Evolutionary conservation across 345 rosid genomes (phyloP), one percentile per base, ranked within the genome.

Genomic region (Dipteronia sinensis): DNA sequence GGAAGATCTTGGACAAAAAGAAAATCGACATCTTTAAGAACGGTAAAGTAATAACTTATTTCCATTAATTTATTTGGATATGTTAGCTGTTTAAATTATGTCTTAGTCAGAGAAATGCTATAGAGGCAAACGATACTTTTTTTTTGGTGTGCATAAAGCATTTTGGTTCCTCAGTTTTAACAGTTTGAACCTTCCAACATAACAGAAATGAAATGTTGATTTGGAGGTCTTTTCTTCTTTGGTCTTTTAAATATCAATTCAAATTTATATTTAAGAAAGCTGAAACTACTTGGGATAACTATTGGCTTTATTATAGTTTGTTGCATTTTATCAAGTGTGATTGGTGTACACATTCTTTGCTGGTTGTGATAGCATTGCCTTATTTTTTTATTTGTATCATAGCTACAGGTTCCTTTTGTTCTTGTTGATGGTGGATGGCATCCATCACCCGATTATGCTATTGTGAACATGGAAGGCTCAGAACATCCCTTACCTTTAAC

Each of bases 351-450:
- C 56, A 6, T 58, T 19, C 63, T 74, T 77, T n/a, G 55, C 27
- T 65, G 59, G 59, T n/a, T 56, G 38, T 82, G 46, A 29, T 70
- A 20, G 51, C 20, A 42, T 11, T 49, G 25, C 12, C 31, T 13
- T 9, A 29, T 11, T 38, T 20, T 58, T 72, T 31, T 66, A 22
- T 62, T 68, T 79, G 65, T 31, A 34, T 47, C 53, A 0, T 74
- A 80, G 13, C 75, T 79, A n/a, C 86, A 96, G 98, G 93, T 94
- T 72, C 99, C 98, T 42, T 96, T 96, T 82, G 67, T 88, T 81
- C 89, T 94, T 58, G 85, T 87, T 79, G 98, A 92, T 49, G 85
- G 85, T 5, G 84, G 83, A 82, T 83, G 81, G 51, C 82, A 86
- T 81, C 85, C 88, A 15, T 82, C 69, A 31, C 81, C 85, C 16